Percentiles rank a stretch among this genome's conserved stretches.
phyloP scores from a whole-genome alignment of 805 yeast species.

The Cyberlindnera euphorbiiphila region DNA sequence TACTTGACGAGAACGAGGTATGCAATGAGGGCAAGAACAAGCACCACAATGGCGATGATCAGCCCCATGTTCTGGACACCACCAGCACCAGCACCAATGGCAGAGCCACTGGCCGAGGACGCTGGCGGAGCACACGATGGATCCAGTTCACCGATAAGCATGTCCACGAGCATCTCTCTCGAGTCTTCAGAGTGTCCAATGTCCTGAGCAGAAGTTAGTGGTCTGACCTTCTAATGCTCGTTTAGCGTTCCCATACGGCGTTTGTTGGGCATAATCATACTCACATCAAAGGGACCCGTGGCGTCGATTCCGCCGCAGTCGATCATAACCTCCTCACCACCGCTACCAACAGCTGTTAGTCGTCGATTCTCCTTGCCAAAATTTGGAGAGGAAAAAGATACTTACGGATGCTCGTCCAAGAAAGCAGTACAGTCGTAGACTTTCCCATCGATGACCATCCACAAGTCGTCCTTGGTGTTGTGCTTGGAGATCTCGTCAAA shows the following conservation, averaged over 20 bases:
- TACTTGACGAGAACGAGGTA: slow-evolving; percentile 17
- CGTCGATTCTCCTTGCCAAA: too few relatives aligned
- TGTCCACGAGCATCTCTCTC: slow-evolving; percentile 61
- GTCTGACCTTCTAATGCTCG: slow-evolving; percentile 8
- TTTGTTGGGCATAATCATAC: slow-evolving; percentile 27
- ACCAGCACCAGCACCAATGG: slow-evolving; percentile 19
- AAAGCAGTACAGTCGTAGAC: slow-evolving; percentile 60
- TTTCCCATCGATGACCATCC: slow-evolving; percentile 81
- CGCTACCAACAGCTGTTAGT: slow-evolving; percentile 36
- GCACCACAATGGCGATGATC: slow-evolving; percentile 20
- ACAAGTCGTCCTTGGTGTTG: slow-evolving; percentile 69
- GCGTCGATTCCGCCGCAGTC: slow-evolving; percentile 85
- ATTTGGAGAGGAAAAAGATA: too few relatives aligned
- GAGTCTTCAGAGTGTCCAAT: slow-evolving; percentile 99
- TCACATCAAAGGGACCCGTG: slow-evolving; percentile 67
- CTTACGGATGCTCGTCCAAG: slow-evolving; percentile 55
- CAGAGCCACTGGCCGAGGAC: slow-evolving; percentile 18
- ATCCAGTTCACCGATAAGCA: slow-evolving; percentile 77
- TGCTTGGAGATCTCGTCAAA: slow-evolving; percentile 70
- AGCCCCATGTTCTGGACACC: slow-evolving; percentile 27
- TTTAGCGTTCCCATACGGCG: too few relatives aligned
- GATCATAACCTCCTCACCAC: slow-evolving; percentile 81
- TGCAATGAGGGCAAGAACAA: slow-evolving; percentile 22
- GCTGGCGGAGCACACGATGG: slow-evolving; percentile 41
- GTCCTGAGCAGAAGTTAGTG: slow-evolving; percentile 39